phyloP scores from a whole-genome alignment of 306 rosid genomes.

The Potentilla sterilis region DNA sequence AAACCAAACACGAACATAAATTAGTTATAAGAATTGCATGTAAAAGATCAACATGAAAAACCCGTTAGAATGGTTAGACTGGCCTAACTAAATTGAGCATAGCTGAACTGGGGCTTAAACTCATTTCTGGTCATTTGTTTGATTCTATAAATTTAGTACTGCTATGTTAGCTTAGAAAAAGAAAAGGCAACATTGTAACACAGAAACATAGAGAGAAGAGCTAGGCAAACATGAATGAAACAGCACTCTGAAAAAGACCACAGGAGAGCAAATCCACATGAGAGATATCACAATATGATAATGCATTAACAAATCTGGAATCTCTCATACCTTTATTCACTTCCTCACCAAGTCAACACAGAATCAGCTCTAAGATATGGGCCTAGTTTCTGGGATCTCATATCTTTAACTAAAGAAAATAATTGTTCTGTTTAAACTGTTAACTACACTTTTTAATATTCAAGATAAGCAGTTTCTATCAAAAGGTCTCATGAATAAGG shows the following conservation, averaged over 20 bases:
- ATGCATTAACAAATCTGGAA: slow-evolving; percentile 26
- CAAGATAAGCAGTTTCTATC: neutral
- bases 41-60: too few relatives aligned
- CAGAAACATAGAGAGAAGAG: slow-evolving; percentile 23
- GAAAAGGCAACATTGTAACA: slow-evolving; percentile 9
- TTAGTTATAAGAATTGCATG: too few relatives aligned
- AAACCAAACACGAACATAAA: too few relatives aligned
- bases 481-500: too few relatives aligned
- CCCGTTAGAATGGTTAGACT: neutral
- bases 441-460: too few relatives aligned
- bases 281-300: slow-evolving; percentile 40
- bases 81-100: neutral
- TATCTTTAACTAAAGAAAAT: too few relatives aligned
- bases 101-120: neutral
- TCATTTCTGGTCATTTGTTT: neutral
- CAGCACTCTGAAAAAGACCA: slow-evolving; percentile 34
- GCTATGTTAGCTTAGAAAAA: neutral
- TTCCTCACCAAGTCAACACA: slow-evolving; percentile 33
- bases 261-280: slow-evolving; percentile 44
- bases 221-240: slow-evolving; percentile 26
- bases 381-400: too few relatives aligned
- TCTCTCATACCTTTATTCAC: slow-evolving; percentile 15
- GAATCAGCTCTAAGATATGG: slow-evolving; percentile 37
- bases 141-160: neutral
- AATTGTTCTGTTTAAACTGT: too few relatives aligned